Evolutionary conservation across 2,329 filamentous ascomycete genomes (phyloP).

Genomic region (Aaosphaeria arxii): DNA sequence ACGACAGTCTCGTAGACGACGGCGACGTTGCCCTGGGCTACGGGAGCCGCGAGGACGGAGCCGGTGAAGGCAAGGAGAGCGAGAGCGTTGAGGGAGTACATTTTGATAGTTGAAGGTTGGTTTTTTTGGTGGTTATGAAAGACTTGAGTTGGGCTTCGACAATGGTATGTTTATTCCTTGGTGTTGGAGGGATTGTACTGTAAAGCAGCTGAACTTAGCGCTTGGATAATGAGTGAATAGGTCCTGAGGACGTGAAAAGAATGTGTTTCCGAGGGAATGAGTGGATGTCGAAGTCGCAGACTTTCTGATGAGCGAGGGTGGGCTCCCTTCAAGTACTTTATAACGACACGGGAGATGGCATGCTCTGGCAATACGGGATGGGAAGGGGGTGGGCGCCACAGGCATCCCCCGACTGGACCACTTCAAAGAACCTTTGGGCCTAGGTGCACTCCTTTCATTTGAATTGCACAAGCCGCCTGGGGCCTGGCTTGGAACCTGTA

Average conservation of each 20-base stretch:
- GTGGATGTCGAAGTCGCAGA: constrained; percentile 9
- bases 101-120: constrained; percentile 14
- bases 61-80: constrained; percentile 29
- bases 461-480: not conserved
- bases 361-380: not conserved
- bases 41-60: constrained; percentile 20
- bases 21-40: not conserved
- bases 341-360: not conserved
- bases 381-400: not conserved
- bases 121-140: not conserved
- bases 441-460: not conserved
- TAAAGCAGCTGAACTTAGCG: not conserved
- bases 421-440: too few species aligned
- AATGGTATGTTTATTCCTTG: not conserved
- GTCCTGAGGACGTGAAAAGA: constrained; percentile 4
- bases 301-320: not conserved
- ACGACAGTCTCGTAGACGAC: constrained; percentile 17
- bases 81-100: constrained; percentile 23
- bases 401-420: too few species aligned
- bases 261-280: constrained; percentile 2
- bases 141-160: not conserved
- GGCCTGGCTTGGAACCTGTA: not conserved
- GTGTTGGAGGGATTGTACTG: not conserved
- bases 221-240: constrained; percentile 4
- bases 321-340: too few species aligned